These are phyloP conservation scores for Furcasterigmium furcatum DNA, from an alignment of 2,329 filamentous ascomycete species.

Conservation along the genomic window DNA sequence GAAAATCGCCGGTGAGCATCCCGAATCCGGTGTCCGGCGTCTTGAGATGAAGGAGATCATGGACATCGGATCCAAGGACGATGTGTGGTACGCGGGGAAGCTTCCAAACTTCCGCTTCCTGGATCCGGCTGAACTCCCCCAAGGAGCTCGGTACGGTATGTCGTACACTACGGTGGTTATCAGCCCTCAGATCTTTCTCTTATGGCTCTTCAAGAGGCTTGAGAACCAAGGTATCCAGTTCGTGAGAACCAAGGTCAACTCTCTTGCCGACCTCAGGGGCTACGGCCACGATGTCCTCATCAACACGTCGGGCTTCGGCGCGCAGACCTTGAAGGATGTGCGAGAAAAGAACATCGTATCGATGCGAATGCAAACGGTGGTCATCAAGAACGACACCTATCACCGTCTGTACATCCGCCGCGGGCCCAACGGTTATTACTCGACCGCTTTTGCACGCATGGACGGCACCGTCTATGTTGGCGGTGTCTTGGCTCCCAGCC, in stretches of 20 bases:
- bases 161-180: slow-evolving; percentile 12
- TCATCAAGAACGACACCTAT: neutral
- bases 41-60: slow-evolving; percentile 11
- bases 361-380: neutral
- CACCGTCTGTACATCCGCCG: slow-evolving; percentile 4
- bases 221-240: slow-evolving; percentile 3
- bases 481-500: slow-evolving; percentile 1
- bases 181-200: slow-evolving; percentile 9
- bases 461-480: slow-evolving; percentile 5
- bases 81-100: slow-evolving; percentile 9
- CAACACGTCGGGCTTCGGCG: slow-evolving; percentile 11
- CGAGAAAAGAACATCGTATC: slow-evolving; percentile 7
- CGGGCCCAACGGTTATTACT: slow-evolving; percentile 2
- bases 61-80: slow-evolving; percentile 4
- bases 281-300: slow-evolving; percentile 2
- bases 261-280: slow-evolving; percentile 6
- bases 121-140: neutral
- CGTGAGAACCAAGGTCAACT: slow-evolving; percentile 3
- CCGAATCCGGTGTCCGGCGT: slow-evolving; percentile 10
- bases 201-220: slow-evolving; percentile 5
- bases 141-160: slow-evolving; percentile 3
- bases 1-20: slow-evolving; percentile 8
- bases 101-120: slow-evolving; percentile 4
- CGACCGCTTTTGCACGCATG: slow-evolving; percentile 4
- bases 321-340: slow-evolving; percentile 10